These are phyloP conservation scores for Noccaea bulbosa DNA, from an alignment of 345 rosid species.

Conservation along the genomic window DNA sequence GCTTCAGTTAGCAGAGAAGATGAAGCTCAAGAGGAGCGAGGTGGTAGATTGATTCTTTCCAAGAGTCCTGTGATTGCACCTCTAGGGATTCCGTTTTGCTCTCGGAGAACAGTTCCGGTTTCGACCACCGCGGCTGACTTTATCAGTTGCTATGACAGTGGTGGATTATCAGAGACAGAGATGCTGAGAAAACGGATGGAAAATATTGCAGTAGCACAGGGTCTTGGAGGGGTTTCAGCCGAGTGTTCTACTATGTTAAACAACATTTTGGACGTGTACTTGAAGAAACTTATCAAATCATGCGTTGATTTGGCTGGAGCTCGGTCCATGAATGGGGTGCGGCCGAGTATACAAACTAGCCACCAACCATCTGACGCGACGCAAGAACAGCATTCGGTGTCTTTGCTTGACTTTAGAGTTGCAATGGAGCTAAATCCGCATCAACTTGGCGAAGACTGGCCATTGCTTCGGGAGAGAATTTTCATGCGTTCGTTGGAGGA, in stretches of 20 bases:
- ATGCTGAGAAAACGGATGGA: conserved; percentile 79
- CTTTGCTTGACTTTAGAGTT: conserved; percentile 87
- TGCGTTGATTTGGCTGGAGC: conserved; percentile 68
- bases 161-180: conserved; percentile 66
- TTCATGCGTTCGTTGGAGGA: conserved; percentile 61
- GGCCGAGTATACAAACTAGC: conserved; percentile 57
- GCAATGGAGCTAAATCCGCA: conserved; percentile 95
- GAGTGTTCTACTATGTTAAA: conserved; percentile 81
- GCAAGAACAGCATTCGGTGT: conserved; percentile 61
- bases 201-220: conserved; percentile 75
- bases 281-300: conserved; percentile 79
- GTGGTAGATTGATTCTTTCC: conserved; percentile 48
- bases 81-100: conserved; percentile 72
- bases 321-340: conserved; percentile 63
- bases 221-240: conserved; percentile 76
- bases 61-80: conserved; percentile 71
- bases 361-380: conserved; percentile 49
- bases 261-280: conserved; percentile 69
- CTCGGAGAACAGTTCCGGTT: conserved; percentile 56
- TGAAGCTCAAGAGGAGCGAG: conserved; percentile 59
- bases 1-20: conserved; percentile 49
- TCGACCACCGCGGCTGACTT: conserved; percentile 45
- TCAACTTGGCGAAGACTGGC: conserved; percentile 97
- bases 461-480: conserved; percentile 78
- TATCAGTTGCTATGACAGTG: conserved; percentile 64